Percentiles rank a stretch among this genome's conserved stretches.
phyloP scores from a whole-genome alignment of 768 basidiomycete species.

The Tephrocybe sp. region DNA sequence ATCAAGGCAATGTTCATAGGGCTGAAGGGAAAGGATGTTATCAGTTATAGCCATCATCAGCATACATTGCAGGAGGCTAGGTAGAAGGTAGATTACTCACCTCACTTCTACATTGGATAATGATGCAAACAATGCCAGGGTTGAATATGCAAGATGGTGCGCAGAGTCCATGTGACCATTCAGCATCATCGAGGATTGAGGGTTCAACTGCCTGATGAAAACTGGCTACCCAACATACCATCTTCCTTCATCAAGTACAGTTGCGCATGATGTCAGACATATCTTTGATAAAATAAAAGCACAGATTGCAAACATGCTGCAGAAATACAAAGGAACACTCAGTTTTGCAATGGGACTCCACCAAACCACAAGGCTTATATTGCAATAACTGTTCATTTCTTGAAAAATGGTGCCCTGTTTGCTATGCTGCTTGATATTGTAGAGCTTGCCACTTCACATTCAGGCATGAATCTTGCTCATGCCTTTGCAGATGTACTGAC shows the following conservation, averaged over 20 bases:
- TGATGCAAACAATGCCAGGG: conserved; percentile 25
- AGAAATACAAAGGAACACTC: too few species aligned
- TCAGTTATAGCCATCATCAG: neutral
- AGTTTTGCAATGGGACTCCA: too few species aligned
- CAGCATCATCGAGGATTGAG: conserved; percentile 26
- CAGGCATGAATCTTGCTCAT: conserved; percentile 25
- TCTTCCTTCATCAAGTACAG: conserved; percentile 27
- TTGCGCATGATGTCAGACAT: conserved; percentile 24
- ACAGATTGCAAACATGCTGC: conserved; percentile 26
- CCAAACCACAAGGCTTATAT: too few species aligned
- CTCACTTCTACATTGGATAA: neutral
- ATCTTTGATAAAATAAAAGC: conserved; percentile 21
- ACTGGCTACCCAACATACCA: too few species aligned
- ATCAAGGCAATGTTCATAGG: conserved; percentile 24
- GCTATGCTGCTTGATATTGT: too few species aligned
- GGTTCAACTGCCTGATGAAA: too few species aligned
- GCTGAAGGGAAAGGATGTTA: neutral
- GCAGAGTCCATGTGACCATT: conserved; percentile 28
- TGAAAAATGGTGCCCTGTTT: conserved; percentile 21
- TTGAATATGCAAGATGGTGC: conserved; percentile 24
- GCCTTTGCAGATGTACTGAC: conserved; percentile 26
- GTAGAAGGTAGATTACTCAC: too few species aligned
- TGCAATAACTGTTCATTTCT: conserved; percentile 27
- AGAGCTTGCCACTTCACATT: conserved; percentile 31
- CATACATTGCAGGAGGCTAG: neutral